These are phyloP conservation scores for Penstemon newberryi DNA, from an alignment of 257 asterid species.

Conservation along the genomic window DNA sequence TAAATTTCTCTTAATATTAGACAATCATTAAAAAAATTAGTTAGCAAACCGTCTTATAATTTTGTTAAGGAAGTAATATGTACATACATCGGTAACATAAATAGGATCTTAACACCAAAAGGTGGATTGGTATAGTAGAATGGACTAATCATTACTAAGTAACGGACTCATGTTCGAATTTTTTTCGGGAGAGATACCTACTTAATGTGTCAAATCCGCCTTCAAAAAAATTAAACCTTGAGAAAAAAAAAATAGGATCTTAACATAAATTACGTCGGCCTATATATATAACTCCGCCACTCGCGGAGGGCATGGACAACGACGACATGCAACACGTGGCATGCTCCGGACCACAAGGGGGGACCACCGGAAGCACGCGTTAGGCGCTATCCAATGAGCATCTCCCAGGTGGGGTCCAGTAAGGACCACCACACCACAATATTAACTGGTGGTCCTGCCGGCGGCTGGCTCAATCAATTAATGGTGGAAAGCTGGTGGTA, in stretches of 20 bases:
- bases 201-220: no score
- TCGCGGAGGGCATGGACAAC: slow-evolving; percentile 10
- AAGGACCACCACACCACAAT: background rate
- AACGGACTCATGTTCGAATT: background rate
- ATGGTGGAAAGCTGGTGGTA: no score
- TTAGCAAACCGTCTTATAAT: no score
- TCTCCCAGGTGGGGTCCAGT: background rate
- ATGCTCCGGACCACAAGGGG: background rate
- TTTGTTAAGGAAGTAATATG: no score
- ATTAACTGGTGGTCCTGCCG: slow-evolving; percentile 21
- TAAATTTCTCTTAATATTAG: no score
- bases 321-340: slow-evolving; percentile 23
- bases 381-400: background rate
- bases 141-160: background rate
- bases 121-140: background rate
- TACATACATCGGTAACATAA: no score
- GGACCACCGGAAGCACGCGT: slow-evolving; percentile 28
- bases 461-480: background rate
- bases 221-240: no score
- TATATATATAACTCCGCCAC: background rate
- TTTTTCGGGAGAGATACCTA: no score
- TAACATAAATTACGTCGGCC: background rate
- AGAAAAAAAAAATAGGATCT: no score
- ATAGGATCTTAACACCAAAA: no score
- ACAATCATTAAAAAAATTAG: no score